A percentile compares a stretch with the other conserved stretches of the same genome.
Conservation (phyloP, 306 rosid species). For the Cicer pinnatifidum region DNA sequence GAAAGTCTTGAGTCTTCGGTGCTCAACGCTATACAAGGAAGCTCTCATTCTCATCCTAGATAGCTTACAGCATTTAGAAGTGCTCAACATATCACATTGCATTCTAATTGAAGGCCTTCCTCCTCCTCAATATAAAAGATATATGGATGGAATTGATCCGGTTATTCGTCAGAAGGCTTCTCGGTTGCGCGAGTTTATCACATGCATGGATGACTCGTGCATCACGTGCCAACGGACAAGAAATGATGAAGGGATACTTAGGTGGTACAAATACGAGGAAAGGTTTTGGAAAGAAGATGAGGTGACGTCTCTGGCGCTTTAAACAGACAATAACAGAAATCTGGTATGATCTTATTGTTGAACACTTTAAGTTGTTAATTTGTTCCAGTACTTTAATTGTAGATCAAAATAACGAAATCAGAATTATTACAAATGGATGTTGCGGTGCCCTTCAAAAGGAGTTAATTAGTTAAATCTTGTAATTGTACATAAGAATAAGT, state of each 20-base stretch:
- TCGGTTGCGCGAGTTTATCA: constrained; percentile 56
- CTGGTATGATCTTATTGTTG: constrained; percentile 30
- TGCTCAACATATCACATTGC: constrained; percentile 78
- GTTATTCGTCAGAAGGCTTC: constrained; percentile 61
- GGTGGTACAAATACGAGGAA: constrained; percentile 90
- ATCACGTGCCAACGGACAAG: constrained; percentile 73
- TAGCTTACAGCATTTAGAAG: constrained; percentile 59
- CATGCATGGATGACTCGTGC: constrained; percentile 71
- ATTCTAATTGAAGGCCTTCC: constrained; percentile 56
- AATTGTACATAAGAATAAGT: constrained; percentile 49
- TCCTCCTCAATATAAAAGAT: constrained; percentile 48
- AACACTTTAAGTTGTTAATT: constrained; percentile 32
- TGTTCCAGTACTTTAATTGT: constrained; percentile 38
- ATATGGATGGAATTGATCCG: constrained; percentile 54
- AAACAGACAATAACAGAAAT: constrained; percentile 35
- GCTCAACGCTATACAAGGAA: constrained; percentile 58
- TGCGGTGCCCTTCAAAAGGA: constrained; percentile 31
- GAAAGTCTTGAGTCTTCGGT: constrained; percentile 75
- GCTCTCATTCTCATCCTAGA: constrained; percentile 62
- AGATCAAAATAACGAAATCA: constrained; percentile 43
- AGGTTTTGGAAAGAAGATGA: constrained; percentile 72
- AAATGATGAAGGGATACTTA: constrained; percentile 69
- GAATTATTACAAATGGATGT: constrained; percentile 29
- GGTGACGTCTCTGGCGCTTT: constrained; percentile 62
- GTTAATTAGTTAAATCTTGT: constrained; percentile 32